A percentile compares a stretch with the other conserved stretches of the same genome.
Evolutionary conservation across 2,329 filamentous ascomycete species (phyloP).

Genomic region (Penicillium sp.): DNA sequence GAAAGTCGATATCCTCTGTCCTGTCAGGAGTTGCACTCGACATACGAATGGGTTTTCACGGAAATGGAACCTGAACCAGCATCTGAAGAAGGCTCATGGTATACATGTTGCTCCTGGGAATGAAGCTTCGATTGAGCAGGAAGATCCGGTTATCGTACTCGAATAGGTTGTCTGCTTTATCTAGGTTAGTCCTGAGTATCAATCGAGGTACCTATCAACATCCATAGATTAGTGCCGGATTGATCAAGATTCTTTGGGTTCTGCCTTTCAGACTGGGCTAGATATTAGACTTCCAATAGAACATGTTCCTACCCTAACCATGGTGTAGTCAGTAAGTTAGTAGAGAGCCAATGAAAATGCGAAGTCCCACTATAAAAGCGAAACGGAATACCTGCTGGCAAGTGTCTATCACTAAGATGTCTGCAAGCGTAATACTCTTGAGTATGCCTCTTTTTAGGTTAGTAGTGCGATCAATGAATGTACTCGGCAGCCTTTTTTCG

Average conservation of each 20-base stretch:
- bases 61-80: constrained; percentile 39
- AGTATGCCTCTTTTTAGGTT: background rate
- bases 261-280: background rate
- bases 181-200: background rate
- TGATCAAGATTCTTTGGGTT: background rate
- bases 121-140: constrained; percentile 1
- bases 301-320: background rate
- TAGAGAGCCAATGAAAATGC: background rate
- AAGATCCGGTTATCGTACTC: constrained; percentile 4
- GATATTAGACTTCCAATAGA: background rate
- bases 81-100: constrained; percentile 35
- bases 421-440: background rate
- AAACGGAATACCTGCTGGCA: background rate
- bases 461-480: background rate
- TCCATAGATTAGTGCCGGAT: background rate
- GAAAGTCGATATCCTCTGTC: constrained; percentile 32
- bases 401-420: background rate
- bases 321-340: background rate
- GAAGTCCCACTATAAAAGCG: background rate
- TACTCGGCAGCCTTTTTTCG: background rate
- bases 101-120: constrained; percentile 11
- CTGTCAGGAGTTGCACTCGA: constrained; percentile 29
- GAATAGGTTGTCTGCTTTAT: background rate
- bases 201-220: background rate
- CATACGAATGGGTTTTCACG: constrained; percentile 36